phyloP scores from a whole-genome alignment of 192 early-diverging fungal species.

The Backusella tarrabulga region DNA sequence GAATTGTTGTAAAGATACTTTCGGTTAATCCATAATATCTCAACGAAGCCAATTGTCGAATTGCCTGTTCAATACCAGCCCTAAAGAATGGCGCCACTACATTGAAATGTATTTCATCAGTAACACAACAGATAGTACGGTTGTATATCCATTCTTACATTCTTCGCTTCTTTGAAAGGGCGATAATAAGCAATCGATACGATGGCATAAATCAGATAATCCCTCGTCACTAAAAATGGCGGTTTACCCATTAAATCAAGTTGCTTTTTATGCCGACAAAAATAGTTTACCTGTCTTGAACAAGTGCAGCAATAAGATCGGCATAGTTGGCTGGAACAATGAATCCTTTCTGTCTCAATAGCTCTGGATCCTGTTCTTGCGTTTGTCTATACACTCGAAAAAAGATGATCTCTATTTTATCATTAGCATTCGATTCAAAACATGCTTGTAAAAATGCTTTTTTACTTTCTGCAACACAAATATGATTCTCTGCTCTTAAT shows the following conservation, averaged over 20 bases:
- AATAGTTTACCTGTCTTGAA: constrained; percentile 11
- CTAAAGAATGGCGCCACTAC: constrained; percentile 6
- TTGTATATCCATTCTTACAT: constrained; percentile 4
- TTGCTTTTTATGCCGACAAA: too few relatives aligned
- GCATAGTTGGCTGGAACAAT: neutral
- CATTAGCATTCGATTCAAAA: neutral
- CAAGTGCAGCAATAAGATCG: constrained; percentile 12
- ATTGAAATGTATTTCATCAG: neutral
- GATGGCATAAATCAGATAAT: constrained; percentile 9
- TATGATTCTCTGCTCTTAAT: constrained; percentile 20
- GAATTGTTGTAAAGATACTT: neutral
- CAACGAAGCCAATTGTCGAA: neutral
- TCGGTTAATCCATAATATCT: constrained; percentile 4
- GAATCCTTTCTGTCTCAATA: neutral
- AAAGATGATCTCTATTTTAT: constrained; percentile 7
- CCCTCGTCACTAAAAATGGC: constrained; percentile 21
- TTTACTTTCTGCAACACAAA: constrained; percentile 17
- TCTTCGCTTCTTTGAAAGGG: constrained; percentile 28
- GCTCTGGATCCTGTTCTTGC: neutral
- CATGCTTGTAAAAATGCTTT: neutral
- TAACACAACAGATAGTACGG: neutral
- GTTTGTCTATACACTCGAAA: constrained; percentile 10
- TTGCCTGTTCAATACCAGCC: neutral
- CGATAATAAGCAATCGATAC: constrained; percentile 23
- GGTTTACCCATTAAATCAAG: too few relatives aligned